Conservation (phyloP, 495 filamentous ascomycete species). For the Xylaria curta region DNA sequence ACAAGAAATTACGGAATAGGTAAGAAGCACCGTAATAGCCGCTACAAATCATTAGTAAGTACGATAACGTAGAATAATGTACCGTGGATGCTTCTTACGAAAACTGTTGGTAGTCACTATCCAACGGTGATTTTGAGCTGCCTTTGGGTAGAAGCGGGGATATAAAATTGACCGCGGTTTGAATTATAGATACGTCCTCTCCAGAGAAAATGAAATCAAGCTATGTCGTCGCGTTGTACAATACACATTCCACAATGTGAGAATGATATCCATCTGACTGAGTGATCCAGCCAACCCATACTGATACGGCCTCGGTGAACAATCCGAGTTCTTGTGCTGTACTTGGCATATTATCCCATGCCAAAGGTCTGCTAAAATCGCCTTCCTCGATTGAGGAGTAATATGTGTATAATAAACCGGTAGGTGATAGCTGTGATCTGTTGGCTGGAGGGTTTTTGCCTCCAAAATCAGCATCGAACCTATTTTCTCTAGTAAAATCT, state of each 20-base stretch:
- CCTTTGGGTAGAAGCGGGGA: not conserved
- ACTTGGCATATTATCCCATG: not conserved
- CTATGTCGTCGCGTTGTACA: not conserved
- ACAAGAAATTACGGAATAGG: not conserved
- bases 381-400: not conserved
- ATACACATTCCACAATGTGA: not conserved
- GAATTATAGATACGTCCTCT: not conserved
- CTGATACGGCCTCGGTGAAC: not conserved
- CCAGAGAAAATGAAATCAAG: not conserved
- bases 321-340: not conserved
- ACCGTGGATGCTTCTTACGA: not conserved
- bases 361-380: not conserved
- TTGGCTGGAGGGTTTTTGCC: not conserved
- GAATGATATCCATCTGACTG: not conserved
- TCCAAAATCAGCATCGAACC: not conserved
- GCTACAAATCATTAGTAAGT: not conserved
- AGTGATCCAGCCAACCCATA: not conserved
- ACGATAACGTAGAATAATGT: not conserved
- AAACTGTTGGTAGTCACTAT: slow-evolving; percentile 21
- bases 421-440: not conserved
- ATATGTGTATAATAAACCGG: not conserved
- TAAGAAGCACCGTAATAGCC: slow-evolving; percentile 1
- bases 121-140: slow-evolving; percentile 12
- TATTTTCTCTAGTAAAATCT: not conserved
- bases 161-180: not conserved